Percentiles rank a stretch among this genome's conserved stretches.
These are phyloP conservation scores for Neurospora sp. DNA, from an alignment of 495 filamentous ascomycete species.

Conservation along the genomic window DNA sequence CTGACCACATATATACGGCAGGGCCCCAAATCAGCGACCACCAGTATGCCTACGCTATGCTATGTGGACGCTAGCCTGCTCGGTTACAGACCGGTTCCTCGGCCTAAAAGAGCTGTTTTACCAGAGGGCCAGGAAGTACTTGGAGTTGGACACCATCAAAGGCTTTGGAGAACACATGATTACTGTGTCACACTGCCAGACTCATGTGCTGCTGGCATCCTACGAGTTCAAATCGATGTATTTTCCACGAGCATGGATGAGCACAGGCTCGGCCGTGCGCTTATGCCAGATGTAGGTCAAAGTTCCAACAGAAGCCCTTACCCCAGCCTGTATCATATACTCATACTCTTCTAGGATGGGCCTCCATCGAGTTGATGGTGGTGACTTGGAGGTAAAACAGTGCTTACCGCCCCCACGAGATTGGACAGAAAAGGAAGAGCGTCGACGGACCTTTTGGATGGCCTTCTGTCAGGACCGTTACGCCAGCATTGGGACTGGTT, in stretches of 20 bases:
- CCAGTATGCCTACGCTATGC: slow-evolving; percentile 85
- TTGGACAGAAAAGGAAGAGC: slow-evolving; percentile 88
- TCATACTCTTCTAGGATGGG: slow-evolving; percentile 50
- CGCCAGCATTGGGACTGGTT: slow-evolving; percentile 93
- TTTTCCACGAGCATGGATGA: slow-evolving; percentile 94
- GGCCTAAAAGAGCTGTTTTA: slow-evolving; percentile 78
- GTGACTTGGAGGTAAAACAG: slow-evolving; percentile 86
- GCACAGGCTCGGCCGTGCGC: slow-evolving; percentile 65
- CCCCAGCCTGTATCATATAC: not conserved
- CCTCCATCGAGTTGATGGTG: slow-evolving; percentile 77
- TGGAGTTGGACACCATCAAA: slow-evolving; percentile 83
- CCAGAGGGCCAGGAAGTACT: slow-evolving; percentile 75
- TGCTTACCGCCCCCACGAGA: slow-evolving; percentile 75
- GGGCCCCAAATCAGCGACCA: slow-evolving; percentile 71
- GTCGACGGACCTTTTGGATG: slow-evolving; percentile 91
- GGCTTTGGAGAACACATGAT: slow-evolving; percentile 84
- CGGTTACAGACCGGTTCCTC: slow-evolving; percentile 68
- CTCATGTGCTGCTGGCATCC: slow-evolving; percentile 64
- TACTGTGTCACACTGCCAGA: slow-evolving; percentile 69
- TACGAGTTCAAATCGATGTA: slow-evolving; percentile 99
- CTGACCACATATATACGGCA: slow-evolving; percentile 18
- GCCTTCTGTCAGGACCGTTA: slow-evolving; percentile 82
- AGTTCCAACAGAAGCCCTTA: not conserved
- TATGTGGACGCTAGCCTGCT: slow-evolving; percentile 85
- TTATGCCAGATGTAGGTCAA: slow-evolving; percentile 60